A percentile compares a stretch with the other conserved stretches of the same genome.
Evolutionary conservation across 768 basidiomycete species (phyloP).

Genomic region (Ramaria rubella): DNA sequence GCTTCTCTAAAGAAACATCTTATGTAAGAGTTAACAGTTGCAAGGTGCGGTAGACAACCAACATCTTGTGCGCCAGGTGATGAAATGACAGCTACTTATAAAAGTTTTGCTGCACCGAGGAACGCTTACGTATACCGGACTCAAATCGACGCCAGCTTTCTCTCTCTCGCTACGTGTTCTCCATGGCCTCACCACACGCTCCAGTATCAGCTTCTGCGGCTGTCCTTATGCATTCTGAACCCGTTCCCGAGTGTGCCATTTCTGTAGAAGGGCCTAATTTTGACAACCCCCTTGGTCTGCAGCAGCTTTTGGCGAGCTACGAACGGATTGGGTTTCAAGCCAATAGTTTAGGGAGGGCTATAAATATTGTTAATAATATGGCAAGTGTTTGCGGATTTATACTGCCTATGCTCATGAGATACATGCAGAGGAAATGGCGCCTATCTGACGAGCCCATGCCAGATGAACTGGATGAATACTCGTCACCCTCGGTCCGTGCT

Average conservation of each 20-base stretch:
- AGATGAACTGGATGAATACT: constrained; percentile 64
- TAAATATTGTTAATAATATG: constrained; percentile 91
- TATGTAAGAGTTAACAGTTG: too few relatives aligned
- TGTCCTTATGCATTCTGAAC: constrained; percentile 70
- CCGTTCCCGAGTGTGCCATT: constrained; percentile 55
- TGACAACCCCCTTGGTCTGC: constrained; percentile 57
- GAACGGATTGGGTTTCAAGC: constrained; percentile 96
- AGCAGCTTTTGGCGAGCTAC: constrained; percentile 69
- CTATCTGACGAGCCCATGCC: constrained; percentile 78
- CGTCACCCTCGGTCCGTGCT: constrained; percentile 52
- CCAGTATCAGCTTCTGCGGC: constrained; percentile 64
- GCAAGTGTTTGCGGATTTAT: constrained; percentile 35
- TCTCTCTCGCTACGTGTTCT: too few relatives aligned
- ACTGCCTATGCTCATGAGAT: not conserved
- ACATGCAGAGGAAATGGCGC: constrained; percentile 72
- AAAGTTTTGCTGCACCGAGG: too few relatives aligned
- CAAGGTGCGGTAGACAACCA: too few relatives aligned
- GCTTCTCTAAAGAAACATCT: too few relatives aligned
- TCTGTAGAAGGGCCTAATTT: constrained; percentile 87
- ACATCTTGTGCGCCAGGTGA: too few relatives aligned
- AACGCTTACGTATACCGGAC: too few relatives aligned
- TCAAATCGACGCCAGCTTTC: too few relatives aligned
- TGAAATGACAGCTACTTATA: too few relatives aligned
- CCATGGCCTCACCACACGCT: not conserved
- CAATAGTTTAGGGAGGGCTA: constrained; percentile 82